Conservation (phyloP, 345 rosid species). For the Hypericum perforatum region DNA sequence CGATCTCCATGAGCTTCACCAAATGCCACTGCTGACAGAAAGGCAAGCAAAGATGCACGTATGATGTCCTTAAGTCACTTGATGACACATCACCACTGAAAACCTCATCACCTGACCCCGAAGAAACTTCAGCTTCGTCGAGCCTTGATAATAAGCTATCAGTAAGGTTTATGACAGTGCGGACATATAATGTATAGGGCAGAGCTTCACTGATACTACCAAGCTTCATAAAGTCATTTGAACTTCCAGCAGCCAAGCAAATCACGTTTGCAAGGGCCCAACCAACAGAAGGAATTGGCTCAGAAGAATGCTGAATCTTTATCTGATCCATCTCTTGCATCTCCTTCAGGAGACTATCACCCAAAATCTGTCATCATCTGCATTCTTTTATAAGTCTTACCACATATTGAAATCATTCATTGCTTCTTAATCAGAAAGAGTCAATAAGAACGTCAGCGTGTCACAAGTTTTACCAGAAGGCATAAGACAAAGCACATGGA, state of each 20-base stretch:
- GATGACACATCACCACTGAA: slow-evolving; percentile 19
- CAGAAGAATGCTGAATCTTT: slow-evolving; percentile 27
- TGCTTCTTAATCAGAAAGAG: slow-evolving; percentile 3
- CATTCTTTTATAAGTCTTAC: slow-evolving; percentile 69
- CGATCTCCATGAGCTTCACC: slow-evolving; percentile 48
- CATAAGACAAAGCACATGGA: neutral
- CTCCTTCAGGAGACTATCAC: slow-evolving; percentile 40
- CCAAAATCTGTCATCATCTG: slow-evolving; percentile 86
- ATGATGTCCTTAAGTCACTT: slow-evolving; percentile 34
- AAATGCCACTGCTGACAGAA: slow-evolving; percentile 94
- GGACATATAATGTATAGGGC: slow-evolving; percentile 57
- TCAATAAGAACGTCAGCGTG: neutral
- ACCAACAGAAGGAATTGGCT: slow-evolving; percentile 58
- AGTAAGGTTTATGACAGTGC: slow-evolving; percentile 48
- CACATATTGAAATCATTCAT: slow-evolving; percentile 24
- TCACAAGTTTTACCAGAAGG: neutral
- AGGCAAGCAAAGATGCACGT: slow-evolving; percentile 54
- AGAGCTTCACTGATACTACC: slow-evolving; percentile 35
- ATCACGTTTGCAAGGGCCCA: slow-evolving; percentile 85
- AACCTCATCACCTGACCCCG: slow-evolving; percentile 13
- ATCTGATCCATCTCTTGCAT: slow-evolving; percentile 39
- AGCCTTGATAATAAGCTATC: slow-evolving; percentile 47
- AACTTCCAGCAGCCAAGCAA: slow-evolving; percentile 52
- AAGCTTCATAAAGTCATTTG: slow-evolving; percentile 49
- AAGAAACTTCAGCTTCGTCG: slow-evolving; percentile 37